Conservation (phyloP, 768 basidiomycete genomes). For the Saitozyma sp. region DNA sequence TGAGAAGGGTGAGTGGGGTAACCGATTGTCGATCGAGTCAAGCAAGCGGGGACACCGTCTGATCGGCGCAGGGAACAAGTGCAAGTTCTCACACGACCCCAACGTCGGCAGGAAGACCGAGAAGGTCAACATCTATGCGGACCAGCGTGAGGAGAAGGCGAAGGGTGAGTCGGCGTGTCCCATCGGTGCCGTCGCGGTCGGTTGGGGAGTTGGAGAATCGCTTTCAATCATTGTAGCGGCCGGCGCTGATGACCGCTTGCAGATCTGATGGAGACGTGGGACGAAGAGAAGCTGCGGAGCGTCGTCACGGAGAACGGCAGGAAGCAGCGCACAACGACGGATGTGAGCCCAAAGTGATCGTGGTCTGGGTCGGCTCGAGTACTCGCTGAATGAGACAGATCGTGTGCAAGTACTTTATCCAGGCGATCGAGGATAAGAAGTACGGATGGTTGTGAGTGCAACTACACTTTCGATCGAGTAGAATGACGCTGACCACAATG, state of each 20-base stretch:
- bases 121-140: slow-evolving; percentile 93
- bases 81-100: slow-evolving; percentile 94
- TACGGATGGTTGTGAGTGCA: slow-evolving; percentile 57
- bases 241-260: slow-evolving; percentile 14
- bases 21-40: not conserved
- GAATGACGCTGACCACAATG: slow-evolving; percentile 1
- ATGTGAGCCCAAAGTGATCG: slow-evolving; percentile 58
- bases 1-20: slow-evolving; percentile 68
- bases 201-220: not conserved
- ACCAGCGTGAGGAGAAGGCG: slow-evolving; percentile 76
- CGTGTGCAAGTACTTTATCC: slow-evolving; percentile 95
- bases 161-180: slow-evolving; percentile 57
- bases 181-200: not conserved
- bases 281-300: slow-evolving; percentile 85
- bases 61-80: slow-evolving; percentile 55
- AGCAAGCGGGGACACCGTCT: slow-evolving; percentile 1
- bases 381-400: slow-evolving; percentile 60
- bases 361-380: not conserved
- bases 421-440: slow-evolving; percentile 90
- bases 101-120: slow-evolving; percentile 87
- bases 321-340: slow-evolving; percentile 88
- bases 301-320: slow-evolving; percentile 74
- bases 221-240: not conserved
- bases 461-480: not conserved
- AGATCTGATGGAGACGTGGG: slow-evolving; percentile 99